These are phyloP conservation scores for Pavlovales sp. DNA, from an alignment of 208 protist genomes.

Conservation along the genomic window DNA sequence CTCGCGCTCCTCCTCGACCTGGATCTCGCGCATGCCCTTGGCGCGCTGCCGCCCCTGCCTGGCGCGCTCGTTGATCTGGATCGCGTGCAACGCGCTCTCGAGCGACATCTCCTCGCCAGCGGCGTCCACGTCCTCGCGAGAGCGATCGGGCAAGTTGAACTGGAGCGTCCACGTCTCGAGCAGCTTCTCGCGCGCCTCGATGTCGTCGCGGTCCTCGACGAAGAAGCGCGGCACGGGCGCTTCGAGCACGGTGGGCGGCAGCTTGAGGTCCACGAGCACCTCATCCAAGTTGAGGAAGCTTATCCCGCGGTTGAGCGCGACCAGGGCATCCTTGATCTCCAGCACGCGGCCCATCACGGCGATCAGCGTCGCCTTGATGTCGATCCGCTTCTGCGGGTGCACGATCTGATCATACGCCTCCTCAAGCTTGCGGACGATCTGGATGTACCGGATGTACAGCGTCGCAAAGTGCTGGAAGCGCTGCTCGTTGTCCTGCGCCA, in stretches of 20 bases:
- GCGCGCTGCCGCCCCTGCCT: conserved; percentile 85
- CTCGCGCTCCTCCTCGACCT: conserved; percentile 76
- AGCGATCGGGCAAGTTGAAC: neutral
- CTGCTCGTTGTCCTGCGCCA: conserved; percentile 46
- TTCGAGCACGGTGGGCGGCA: conserved; percentile 75
- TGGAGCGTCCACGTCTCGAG: conserved; percentile 52
- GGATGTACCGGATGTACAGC: conserved; percentile 82
- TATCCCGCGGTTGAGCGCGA: conserved; percentile 70
- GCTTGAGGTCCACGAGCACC: conserved; percentile 80
- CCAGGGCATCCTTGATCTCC: conserved; percentile 72
- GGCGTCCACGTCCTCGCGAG: neutral
- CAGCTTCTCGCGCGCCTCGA: conserved; percentile 71
- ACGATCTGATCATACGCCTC: conserved; percentile 78
- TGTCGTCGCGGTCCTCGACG: conserved; percentile 74
- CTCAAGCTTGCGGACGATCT: conserved; percentile 72
- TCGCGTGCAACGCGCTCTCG: conserved; percentile 75
- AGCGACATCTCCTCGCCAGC: conserved; percentile 61
- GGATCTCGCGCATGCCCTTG: conserved; percentile 77
- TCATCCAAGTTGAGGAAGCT: conserved; percentile 79
- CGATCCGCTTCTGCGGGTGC: conserved; percentile 84
- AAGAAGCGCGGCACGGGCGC: conserved; percentile 74
- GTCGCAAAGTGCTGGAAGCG: conserved; percentile 71
- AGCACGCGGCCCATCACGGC: conserved; percentile 83
- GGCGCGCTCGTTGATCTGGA: conserved; percentile 85
- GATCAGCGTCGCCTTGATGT: conserved; percentile 78